Conservation (phyloP, 2,329 filamentous ascomycete species). For the Parafenestella ontariensis region DNA sequence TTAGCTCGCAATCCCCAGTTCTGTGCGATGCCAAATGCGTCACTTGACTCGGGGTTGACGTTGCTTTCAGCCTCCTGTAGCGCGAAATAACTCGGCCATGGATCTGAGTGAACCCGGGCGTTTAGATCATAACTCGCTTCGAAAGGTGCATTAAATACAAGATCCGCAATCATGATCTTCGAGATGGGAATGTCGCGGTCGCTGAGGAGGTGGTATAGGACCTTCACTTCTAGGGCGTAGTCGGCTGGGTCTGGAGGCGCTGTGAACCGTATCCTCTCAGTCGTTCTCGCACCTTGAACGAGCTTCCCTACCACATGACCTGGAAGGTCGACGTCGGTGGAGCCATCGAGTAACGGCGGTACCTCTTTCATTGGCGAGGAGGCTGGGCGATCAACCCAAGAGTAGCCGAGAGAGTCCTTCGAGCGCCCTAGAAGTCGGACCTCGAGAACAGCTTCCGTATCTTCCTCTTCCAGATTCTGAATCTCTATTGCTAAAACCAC, state of each 20-base stretch:
- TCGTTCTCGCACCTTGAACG: conserved; percentile 37
- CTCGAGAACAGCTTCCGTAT: conserved; percentile 74
- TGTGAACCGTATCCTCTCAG: conserved; percentile 48
- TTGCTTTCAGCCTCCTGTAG: conserved; percentile 55
- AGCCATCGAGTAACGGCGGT: conserved; percentile 29
- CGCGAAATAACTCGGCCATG: conserved; percentile 89
- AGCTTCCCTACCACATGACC: conserved; percentile 49
- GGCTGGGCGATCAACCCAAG: conserved; percentile 54
- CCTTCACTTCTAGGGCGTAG: conserved; percentile 75
- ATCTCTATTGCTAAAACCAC: conserved; percentile 74
- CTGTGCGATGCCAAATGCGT: conserved; percentile 73
- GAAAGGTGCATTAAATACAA: conserved; percentile 82
- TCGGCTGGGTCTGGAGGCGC: conserved; percentile 56
- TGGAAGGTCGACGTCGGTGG: conserved; percentile 41
- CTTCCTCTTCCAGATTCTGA: conserved; percentile 82
- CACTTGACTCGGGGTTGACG: conserved; percentile 38
- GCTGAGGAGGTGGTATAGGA: conserved; percentile 78
- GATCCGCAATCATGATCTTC: conserved; percentile 71
- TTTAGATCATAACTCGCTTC: conserved; percentile 90
- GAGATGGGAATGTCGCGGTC: conserved; percentile 82
- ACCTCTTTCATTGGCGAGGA: conserved; percentile 42
- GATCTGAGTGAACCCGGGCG: conserved; percentile 76
- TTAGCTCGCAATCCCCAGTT: conserved; percentile 79
- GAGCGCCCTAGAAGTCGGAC: conserved; percentile 68
- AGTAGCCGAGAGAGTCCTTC: conserved; percentile 54